Base-by-base conservation (phyloP, 805 yeast species). In the Blastobotrys mokoenaii region DNA sequence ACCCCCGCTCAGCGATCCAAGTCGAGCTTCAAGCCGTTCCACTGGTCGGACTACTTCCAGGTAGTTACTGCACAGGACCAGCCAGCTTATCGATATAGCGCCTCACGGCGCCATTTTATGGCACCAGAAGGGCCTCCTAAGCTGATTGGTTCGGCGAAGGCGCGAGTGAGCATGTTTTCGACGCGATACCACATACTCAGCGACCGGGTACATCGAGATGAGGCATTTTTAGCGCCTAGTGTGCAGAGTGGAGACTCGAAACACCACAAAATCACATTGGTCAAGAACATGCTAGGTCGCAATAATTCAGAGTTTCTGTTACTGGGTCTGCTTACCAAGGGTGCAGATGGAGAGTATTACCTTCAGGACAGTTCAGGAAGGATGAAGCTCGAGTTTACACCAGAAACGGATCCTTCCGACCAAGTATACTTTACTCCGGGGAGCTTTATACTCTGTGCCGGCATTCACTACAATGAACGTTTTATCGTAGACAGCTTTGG, bases 231-330 rank as follows among this genome's bases (percentile, higher is more conserved):
- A 56, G 70, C 72, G 31, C 59, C 74, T 3, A 3, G 44, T 58
- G 8, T 76, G n/a, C 15, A 31, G 15, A 31, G 34, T 12, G 40
- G 31, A 12, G n/a, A 18, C 22, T 18, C 34, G 4, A 39, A 17
- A 3, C 18, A 31, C 11, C 50, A 54, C 20, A 47, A 73, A 2
- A 68, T 90, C 38, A 84, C 95, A 0, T 70, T 78, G 34, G 79
- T 93, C 44, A 89, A 89, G 56, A 89, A 89, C 61, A 67, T 93
- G 47, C 61, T 93, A 25, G 99, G 98, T 27, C 68, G 96, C 45
- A 84, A 83, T 55, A 90, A 90, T 3, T 70, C 76, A 44, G 71
- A 77, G 46, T 93, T 93, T 58, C 66, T 84, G 6, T 59, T 93
- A 2, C 78, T 89, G 56, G 99, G 98, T 0, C 66, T 88, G 46